Conservation (phyloP, 2,329 filamentous ascomycete genomes). For the Cyphellophora attinorum region DNA sequence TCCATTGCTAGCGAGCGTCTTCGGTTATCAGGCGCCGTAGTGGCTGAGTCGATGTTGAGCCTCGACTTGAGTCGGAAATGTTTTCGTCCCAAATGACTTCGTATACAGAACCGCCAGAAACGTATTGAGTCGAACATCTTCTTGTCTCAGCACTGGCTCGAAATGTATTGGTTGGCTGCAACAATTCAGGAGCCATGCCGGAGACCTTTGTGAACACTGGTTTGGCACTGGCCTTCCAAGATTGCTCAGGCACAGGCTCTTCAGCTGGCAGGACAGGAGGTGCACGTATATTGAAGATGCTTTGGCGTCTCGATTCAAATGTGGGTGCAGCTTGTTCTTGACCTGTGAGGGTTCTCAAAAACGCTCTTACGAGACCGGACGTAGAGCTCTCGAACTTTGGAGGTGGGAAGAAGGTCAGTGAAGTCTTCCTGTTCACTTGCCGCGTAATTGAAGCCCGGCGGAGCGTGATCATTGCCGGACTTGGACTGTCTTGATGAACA, state of each 20-base stretch:
- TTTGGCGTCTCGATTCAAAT: too few relatives aligned
- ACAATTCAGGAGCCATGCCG: constrained; percentile 5
- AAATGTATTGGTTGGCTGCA: constrained; percentile 2
- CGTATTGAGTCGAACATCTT: constrained; percentile 14
- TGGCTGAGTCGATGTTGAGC: too few relatives aligned
- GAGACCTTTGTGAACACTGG: constrained; percentile 13
- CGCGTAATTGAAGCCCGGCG: constrained; percentile 13
- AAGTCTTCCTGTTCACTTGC: constrained; percentile 3
- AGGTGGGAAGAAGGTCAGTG: constrained; percentile 16
- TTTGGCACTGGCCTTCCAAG: constrained; percentile 8
- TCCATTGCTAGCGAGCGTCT: constrained; percentile 8
- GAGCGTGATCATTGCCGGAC: constrained; percentile 19
- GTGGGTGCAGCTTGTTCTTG: too few relatives aligned
- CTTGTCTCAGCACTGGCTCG: constrained; percentile 3
- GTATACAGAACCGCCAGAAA: constrained; percentile 12
- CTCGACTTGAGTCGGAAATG: too few relatives aligned
- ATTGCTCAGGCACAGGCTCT: constrained; percentile 7
- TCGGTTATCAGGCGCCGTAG: not conserved
- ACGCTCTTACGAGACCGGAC: constrained; percentile 11
- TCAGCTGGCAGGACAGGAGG: too few relatives aligned
- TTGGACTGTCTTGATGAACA: constrained; percentile 2
- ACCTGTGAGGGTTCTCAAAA: constrained; percentile 12
- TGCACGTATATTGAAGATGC: too few relatives aligned
- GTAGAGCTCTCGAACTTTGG: constrained; percentile 12
- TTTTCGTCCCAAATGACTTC: constrained; percentile 19